These are phyloP conservation scores for Pisolithus orientalis DNA, from an alignment of 768 basidiomycete species.

Conservation along the genomic window DNA sequence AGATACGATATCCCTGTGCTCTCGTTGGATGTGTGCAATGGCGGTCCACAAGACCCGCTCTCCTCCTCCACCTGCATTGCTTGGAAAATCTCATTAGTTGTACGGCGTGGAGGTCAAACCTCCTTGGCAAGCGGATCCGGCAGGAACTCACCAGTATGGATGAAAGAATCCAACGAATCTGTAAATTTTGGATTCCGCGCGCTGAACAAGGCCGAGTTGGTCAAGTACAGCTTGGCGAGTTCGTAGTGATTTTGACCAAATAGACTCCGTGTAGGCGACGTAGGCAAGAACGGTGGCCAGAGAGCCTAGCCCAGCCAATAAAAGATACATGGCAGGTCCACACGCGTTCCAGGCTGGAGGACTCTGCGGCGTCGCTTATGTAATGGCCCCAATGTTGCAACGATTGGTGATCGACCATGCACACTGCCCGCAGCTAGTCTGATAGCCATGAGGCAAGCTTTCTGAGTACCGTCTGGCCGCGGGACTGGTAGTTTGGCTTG, in stretches of 20 bases:
- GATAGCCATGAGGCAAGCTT: too few species aligned
- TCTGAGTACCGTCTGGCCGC: too few species aligned
- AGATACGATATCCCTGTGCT: slow-evolving; percentile 56
- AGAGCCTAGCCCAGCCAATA: slow-evolving; percentile 10
- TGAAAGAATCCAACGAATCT: slow-evolving; percentile 83
- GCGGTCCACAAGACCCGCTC: slow-evolving; percentile 96
- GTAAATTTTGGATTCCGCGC: slow-evolving; percentile 1
- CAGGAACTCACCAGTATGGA: slow-evolving; percentile 77
- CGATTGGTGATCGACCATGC: too few species aligned
- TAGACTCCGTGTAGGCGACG: slow-evolving; percentile 16
- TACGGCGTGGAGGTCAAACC: background rate
- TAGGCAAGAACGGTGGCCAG: slow-evolving; percentile 13
- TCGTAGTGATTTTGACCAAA: slow-evolving; percentile 17
- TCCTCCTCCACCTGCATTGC: slow-evolving; percentile 96
- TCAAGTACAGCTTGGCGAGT: slow-evolving; percentile 16
- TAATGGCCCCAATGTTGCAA: too few species aligned
- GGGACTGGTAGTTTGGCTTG: too few species aligned
- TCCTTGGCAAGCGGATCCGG: background rate
- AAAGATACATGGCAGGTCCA: slow-evolving; percentile 6
- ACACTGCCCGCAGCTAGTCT: too few species aligned
- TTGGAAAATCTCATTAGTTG: slow-evolving; percentile 35
- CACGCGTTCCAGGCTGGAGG: slow-evolving; percentile 2
- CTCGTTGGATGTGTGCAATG: slow-evolving; percentile 66
- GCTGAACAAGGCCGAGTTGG: slow-evolving; percentile 6
- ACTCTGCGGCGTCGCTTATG: too few species aligned